These are phyloP conservation scores for Lentinula sp. DNA, from an alignment of 768 basidiomycete genomes.

Conservation along the genomic window DNA sequence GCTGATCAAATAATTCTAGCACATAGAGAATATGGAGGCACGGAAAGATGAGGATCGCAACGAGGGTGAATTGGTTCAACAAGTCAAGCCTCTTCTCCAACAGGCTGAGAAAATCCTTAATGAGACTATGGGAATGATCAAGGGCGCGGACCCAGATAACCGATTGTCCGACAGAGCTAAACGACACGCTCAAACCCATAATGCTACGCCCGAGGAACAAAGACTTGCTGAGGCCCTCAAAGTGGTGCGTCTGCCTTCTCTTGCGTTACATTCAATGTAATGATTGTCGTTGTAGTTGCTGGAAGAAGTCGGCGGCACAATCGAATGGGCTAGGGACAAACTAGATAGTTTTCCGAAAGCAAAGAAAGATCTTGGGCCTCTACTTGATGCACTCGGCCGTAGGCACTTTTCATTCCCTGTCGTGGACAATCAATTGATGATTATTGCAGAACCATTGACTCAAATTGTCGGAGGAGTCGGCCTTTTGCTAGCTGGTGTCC, in stretches of 20 bases:
- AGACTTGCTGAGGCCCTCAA: constrained; percentile 31
- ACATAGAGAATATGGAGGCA: constrained; percentile 28
- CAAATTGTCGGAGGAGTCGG: constrained; percentile 33
- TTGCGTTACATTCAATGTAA: background rate
- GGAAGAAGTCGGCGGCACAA: constrained; percentile 30
- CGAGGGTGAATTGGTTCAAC: constrained; percentile 26
- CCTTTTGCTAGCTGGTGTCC: constrained; percentile 27
- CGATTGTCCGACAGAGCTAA: constrained; percentile 26
- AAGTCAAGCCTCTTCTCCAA: constrained; percentile 28
- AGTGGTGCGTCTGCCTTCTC: constrained; percentile 17
- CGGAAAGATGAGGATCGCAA: constrained; percentile 29
- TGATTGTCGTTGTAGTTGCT: constrained; percentile 18
- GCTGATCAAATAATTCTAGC: constrained; percentile 12
- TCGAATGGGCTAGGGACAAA: constrained; percentile 32
- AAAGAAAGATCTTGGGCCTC: constrained; percentile 29
- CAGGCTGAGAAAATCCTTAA: constrained; percentile 31
- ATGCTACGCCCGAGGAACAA: constrained; percentile 30
- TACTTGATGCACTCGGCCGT: constrained; percentile 30
- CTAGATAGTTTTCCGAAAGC: constrained; percentile 31
- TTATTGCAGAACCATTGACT: constrained; percentile 23
- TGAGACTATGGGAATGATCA: constrained; percentile 29
- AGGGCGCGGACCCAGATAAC: constrained; percentile 31
- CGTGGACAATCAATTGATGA: background rate
- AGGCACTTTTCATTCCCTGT: constrained; percentile 9
- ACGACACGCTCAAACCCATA: constrained; percentile 27